These are phyloP conservation scores for Clarireedia paspali DNA, from an alignment of 2,329 filamentous ascomycete species.

Conservation along the genomic window DNA sequence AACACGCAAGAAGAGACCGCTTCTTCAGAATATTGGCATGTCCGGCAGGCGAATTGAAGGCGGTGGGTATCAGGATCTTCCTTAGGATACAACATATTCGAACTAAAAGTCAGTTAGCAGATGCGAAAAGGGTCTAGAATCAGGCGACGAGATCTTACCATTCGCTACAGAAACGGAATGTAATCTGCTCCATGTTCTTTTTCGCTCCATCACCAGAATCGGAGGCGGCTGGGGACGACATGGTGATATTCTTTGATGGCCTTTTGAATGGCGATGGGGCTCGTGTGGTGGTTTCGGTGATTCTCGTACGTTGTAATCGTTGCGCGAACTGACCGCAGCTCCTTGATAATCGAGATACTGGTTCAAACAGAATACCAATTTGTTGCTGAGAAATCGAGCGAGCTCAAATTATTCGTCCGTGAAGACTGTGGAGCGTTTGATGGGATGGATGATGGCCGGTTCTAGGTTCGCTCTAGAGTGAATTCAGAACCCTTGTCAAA, in stretches of 20 bases:
- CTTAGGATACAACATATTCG: constrained; percentile 96
- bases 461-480: too few relatives aligned
- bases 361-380: too few relatives aligned
- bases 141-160: constrained; percentile 47
- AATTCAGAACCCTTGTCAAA: background rate
- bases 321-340: background rate
- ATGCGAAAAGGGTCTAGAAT: constrained; percentile 2
- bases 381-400: background rate
- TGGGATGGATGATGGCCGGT: background rate
- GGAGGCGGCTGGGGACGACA: constrained; percentile 52
- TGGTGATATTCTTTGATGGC: constrained; percentile 24
- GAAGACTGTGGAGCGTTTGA: background rate
- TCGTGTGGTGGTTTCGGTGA: background rate
- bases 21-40: constrained; percentile 84
- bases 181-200: constrained; percentile 68
- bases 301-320: too few relatives aligned
- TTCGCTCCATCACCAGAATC: constrained; percentile 35
- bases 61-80: constrained; percentile 79
- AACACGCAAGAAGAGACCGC: constrained; percentile 88
- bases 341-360: background rate
- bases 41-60: constrained; percentile 92
- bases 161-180: constrained; percentile 96
- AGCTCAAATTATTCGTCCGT: too few relatives aligned
- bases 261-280: background rate
- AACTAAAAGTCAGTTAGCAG: constrained; percentile 42